Evolutionary conservation across 2,329 filamentous ascomycete genomes (phyloP), one percentile per base, ranked within the genome.

Genomic region (Cryphonectria parasitica): DNA sequence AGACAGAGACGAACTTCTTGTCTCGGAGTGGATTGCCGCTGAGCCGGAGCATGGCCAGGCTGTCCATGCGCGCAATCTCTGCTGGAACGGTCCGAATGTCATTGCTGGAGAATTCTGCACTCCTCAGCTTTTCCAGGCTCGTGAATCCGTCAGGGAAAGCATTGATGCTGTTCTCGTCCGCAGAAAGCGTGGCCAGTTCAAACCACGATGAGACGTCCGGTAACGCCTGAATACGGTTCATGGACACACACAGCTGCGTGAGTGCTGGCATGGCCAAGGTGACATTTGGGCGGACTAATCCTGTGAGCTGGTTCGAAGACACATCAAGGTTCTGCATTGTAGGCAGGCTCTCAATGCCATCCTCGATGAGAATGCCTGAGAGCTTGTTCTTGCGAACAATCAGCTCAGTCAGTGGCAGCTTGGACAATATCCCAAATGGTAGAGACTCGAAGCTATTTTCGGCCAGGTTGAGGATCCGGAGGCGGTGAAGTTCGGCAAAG

Each of bases 11-110:
- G 75, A 96, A 94, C 78, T 94, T 97, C 78, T 92, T 94, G 78
- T 98, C 94, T 19, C 92, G 87, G 19, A 99, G 83, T 0, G 96
- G 96, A 76, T 99, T 99, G n/a, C 94, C 94, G 60, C 90, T 90
- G 43, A 99, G 84, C 5, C 91, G 89, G 58, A 98, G 87, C 77
- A 90, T 90, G 28, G 89, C 86, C 13, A 99, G 82, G 61, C 82
- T 90, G 7, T 93, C 89, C 94, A 98, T 97, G 36, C 88, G 83
- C 6, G 91, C 92, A 70, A 98, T 88, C 74, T 90, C 90, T 0
- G 93, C 87, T 41, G 96, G 92, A 10, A 99, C 80, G 17, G 88
- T 84, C 2, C 89, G 89, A 64, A 99, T 89, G 73, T 96, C 90
- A 77, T 99, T 99, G 74, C 91, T 90, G 0, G 92, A 92, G 74